These are phyloP conservation scores for Aspergillus homomorphus DNA, from an alignment of 495 filamentous ascomycete genomes.

Conservation along the genomic window DNA sequence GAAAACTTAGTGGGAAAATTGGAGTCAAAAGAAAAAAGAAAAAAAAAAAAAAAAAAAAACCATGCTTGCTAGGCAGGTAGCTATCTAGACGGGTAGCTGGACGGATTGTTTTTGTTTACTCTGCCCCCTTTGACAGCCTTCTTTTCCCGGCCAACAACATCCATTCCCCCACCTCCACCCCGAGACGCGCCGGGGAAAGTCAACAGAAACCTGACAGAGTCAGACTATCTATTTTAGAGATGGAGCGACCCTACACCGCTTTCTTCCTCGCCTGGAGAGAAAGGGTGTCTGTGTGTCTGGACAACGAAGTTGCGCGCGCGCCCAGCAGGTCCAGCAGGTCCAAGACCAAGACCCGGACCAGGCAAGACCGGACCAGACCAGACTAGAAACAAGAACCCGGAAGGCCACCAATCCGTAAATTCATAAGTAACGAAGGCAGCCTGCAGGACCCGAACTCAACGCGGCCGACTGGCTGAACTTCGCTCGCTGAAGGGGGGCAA, in stretches of 20 bases:
- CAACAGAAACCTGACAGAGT: background rate
- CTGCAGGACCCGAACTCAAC: background rate
- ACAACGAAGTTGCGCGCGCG: background rate
- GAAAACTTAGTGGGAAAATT: conserved; percentile 4
- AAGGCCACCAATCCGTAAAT: background rate
- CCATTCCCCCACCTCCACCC: background rate
- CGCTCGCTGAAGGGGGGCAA: conserved; percentile 18
- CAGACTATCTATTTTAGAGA: background rate
- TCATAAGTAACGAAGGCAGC: background rate
- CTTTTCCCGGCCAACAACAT: background rate
- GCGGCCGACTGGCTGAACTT: conserved; percentile 5
- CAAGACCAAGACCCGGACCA: background rate
- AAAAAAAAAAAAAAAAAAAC: background rate
- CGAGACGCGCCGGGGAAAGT: background rate
- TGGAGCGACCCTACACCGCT: background rate
- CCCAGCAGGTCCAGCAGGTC: background rate
- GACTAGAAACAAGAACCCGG: background rate
- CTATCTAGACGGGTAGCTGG: background rate
- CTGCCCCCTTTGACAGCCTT: background rate
- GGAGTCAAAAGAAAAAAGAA: conserved; percentile 3
- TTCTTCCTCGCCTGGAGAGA: background rate
- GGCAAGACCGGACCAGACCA: background rate
- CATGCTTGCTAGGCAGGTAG: conserved; percentile 5
- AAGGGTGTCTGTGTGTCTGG: background rate
- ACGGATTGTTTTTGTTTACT: background rate